Base-by-base conservation (phyloP, 768 basidiomycete genomes). In the Rhodotorula graminis region DNA sequence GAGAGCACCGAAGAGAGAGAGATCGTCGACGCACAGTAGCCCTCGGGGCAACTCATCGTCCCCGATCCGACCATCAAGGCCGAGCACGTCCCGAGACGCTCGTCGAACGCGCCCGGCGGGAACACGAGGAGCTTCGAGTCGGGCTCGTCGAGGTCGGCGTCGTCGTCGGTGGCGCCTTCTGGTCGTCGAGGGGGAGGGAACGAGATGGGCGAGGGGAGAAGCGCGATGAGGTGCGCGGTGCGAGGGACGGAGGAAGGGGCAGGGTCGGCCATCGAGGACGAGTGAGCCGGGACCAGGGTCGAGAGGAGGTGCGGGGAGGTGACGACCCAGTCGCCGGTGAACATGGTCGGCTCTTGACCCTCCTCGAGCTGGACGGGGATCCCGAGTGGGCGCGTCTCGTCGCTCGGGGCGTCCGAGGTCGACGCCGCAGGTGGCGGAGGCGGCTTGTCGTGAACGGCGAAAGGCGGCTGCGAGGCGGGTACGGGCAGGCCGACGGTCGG, bases 61-160 rank as follows among this genome's bases (percentile, higher is more conserved):
- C 86, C 88, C 77, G 88, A 86, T 5, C 92, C 92, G 2, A 87
- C 86, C 31, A 90, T 82, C 47, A 93, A 80, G 2, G 84, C 87
- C 60, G 87, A 88, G 53, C 6, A 86, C 88, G 8, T 40, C 83
- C 86, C 53, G 72, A 79, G 21, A 2, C 33, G n/a, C 79, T 27
- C 47, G 3, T 44, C 33, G 2, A 90, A 77, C 0, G 86, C 85
- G 2, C 82, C 82, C 0, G 92, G 92, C 0, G 92, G 90, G 74
- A 92, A 91, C 10, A 92, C 84, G 11, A 93, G 79, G 23, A 92
- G 79, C 4, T 84, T 85, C 25, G 89, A 88, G 78, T 93, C 91
- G 21, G 86, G 69, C 16, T 81, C 64, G 58, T 69, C 70, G 25
- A 52, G 50, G 1, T 47, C 59, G 10, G 29, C 63, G 15, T 15